Evolutionary conservation across 192 early-diverging fungal species (phyloP), one percentile per base, ranked within the genome.

Genomic region (Phycomyces nitens): DNA sequence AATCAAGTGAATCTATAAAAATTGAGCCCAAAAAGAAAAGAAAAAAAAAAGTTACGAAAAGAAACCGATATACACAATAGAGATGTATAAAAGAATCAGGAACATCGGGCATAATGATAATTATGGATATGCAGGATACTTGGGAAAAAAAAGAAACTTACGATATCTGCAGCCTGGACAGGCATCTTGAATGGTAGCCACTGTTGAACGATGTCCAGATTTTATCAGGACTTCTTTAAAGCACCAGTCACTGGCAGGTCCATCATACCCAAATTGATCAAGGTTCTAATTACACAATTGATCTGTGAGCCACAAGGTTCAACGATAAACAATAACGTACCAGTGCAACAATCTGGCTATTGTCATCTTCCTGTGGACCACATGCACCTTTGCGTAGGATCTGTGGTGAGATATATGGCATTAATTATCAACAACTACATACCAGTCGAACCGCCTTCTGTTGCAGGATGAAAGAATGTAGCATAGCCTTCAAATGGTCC

Each of bases 131-230:
- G 49, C n/a, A 50, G 49, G 29, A 34, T 34, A 7, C 7, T 5
- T 34, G 7, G 2, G 7, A 16, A 29, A 14, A 15, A 59, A 18
- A 9, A 14, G 12, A 29, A 2, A 41, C 51, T 61, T 68, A 68
- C 66, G 50, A 16, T 62, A n/a, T 3, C 16, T 16, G 57, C 80
- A 82, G 38, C 50, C 75, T 22, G 80, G 80, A 66, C 80, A 82
- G 14, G 74, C 73, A 53, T 82, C 80, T 2, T 72, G 75, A 18
- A 79, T 73, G 6, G 69, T 71, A 38, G 70, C 72, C 12, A 50
- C 41, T 23, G 68, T 73, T 22, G 67, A 58, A 64, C 72, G 75
- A 27, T 70, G 70, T 3, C 62, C 66, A 47, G 61, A 55, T 5
- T 20, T 43, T 54, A 78, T 70, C 38, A 51, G 23, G 27, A 77